Evolutionary conservation across 2,329 filamentous ascomycete genomes (phyloP).

Genomic region (Fonsecaea erecta): DNA sequence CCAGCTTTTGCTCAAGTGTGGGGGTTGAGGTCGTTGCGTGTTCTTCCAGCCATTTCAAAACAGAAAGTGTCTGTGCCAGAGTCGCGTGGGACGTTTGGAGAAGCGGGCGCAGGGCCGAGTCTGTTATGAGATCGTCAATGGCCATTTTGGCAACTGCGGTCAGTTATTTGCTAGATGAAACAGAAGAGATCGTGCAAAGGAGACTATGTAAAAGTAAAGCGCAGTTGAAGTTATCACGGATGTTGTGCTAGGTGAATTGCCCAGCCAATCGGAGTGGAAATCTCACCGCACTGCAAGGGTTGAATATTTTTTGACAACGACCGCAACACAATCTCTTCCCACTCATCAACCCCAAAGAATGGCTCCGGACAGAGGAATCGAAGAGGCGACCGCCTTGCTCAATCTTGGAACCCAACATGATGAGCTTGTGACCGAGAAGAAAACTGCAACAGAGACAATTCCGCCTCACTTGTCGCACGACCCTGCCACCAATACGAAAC

Average conservation of each 20-base stretch:
- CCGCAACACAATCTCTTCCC: neutral
- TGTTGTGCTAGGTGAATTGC: neutral
- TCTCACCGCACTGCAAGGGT: slow-evolving; percentile 15
- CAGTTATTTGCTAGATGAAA: neutral
- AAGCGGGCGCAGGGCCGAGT: slow-evolving; percentile 68
- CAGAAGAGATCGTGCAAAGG: neutral
- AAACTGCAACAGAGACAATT: slow-evolving; percentile 36
- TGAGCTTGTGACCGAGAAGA: neutral
- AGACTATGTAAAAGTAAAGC: neutral
- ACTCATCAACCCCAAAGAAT: slow-evolving; percentile 11
- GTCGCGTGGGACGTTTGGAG: slow-evolving; percentile 74
- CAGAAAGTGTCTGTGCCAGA: slow-evolving; percentile 69
- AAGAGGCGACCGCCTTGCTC: slow-evolving; percentile 3
- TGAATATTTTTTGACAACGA: slow-evolving; percentile 5
- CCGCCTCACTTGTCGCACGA: slow-evolving; percentile 72
- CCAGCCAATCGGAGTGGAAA: slow-evolving; percentile 24
- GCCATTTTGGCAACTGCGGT: slow-evolving; percentile 51
- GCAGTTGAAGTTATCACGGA: neutral
- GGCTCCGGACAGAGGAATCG: slow-evolving; percentile 35
- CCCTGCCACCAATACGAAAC: slow-evolving; percentile 77
- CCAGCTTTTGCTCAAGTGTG: slow-evolving; percentile 57
- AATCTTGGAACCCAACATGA: slow-evolving; percentile 4
- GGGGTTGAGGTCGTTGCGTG: slow-evolving; percentile 50
- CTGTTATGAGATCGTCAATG: slow-evolving; percentile 64
- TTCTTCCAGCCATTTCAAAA: slow-evolving; percentile 62